Evolutionary conservation across 2,329 filamentous ascomycete species (phyloP).

Genomic region (Elsinoe australis): DNA sequence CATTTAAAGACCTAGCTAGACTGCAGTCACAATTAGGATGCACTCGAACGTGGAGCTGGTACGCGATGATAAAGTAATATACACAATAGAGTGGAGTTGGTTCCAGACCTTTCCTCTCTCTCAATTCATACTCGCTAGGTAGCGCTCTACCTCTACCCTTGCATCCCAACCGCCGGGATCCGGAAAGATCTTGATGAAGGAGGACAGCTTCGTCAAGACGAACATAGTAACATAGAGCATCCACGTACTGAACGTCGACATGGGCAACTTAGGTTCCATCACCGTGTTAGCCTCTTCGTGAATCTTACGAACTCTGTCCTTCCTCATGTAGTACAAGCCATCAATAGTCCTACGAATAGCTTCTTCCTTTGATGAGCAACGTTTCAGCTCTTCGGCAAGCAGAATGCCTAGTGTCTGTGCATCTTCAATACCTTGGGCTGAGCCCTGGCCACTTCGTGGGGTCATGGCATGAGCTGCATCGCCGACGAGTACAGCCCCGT

Average conservation of each 20-base stretch:
- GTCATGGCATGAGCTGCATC: slow-evolving; percentile 52
- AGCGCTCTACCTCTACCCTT: background rate
- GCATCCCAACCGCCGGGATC: slow-evolving; percentile 4
- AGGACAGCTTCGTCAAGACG: slow-evolving; percentile 13
- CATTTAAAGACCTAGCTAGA: too few species aligned
- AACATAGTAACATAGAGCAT: slow-evolving; percentile 11
- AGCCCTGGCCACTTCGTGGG: slow-evolving; percentile 48
- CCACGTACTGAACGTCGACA: slow-evolving; percentile 2
- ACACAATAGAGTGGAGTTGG: too few species aligned
- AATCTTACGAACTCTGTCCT: slow-evolving; percentile 9
- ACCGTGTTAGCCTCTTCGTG: slow-evolving; percentile 6
- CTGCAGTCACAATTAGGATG: too few species aligned
- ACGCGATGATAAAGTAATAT: too few species aligned
- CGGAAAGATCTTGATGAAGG: slow-evolving; percentile 8
- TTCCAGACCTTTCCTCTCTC: too few species aligned
- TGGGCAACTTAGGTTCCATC: slow-evolving; percentile 4
- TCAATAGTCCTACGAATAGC: slow-evolving; percentile 3
- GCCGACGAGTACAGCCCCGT: slow-evolving; percentile 47
- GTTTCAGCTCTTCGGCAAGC: slow-evolving; percentile 19
- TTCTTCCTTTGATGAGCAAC: background rate
- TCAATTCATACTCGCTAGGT: too few species aligned
- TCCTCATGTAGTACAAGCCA: slow-evolving; percentile 5
- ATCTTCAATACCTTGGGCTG: slow-evolving; percentile 51
- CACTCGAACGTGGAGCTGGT: too few species aligned
- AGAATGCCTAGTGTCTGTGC: slow-evolving; percentile 41